A percentile compares a stretch with the other conserved stretches of the same genome.
These are phyloP conservation scores for Talaromyces piceae DNA, from an alignment of 2,329 filamentous ascomycete genomes.

Conservation along the genomic window DNA sequence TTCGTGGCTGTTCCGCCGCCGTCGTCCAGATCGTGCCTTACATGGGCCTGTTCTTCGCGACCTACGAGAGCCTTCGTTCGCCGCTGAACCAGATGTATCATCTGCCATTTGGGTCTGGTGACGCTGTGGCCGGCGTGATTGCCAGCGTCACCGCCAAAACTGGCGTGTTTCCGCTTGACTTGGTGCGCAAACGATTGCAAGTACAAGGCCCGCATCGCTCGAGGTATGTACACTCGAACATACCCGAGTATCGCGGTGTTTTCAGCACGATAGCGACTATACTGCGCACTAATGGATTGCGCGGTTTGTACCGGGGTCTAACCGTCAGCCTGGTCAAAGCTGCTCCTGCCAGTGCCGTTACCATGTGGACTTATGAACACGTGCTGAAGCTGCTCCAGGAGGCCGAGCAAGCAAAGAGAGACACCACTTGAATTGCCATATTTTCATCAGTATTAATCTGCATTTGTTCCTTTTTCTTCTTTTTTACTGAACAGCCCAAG, in stretches of 20 bases:
- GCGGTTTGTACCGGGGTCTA: slow-evolving; percentile 80
- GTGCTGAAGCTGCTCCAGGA: slow-evolving; percentile 54
- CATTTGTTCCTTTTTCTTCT: background rate
- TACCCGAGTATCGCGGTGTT: slow-evolving; percentile 72
- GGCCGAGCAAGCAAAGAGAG: slow-evolving; percentile 12
- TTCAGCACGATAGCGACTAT: slow-evolving; percentile 61
- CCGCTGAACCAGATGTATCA: slow-evolving; percentile 37
- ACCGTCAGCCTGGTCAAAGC: slow-evolving; percentile 87
- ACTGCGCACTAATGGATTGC: slow-evolving; percentile 61
- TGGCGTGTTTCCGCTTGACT: slow-evolving; percentile 82
- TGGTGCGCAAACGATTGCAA: slow-evolving; percentile 86
- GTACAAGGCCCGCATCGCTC: slow-evolving; percentile 82
- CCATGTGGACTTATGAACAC: slow-evolving; percentile 90
- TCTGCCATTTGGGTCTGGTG: slow-evolving; percentile 66
- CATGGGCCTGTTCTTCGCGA: slow-evolving; percentile 93
- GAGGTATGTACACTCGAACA: slow-evolving; percentile 76
- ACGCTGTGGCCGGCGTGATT: slow-evolving; percentile 73
- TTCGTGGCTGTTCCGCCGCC: slow-evolving; percentile 74
- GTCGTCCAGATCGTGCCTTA: slow-evolving; percentile 86
- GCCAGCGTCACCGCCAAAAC: slow-evolving; percentile 82
- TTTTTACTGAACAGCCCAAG: too few relatives aligned
- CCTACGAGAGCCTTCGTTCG: slow-evolving; percentile 69
- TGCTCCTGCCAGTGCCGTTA: slow-evolving; percentile 84
- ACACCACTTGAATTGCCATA: background rate
- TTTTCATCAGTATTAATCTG: background rate